phyloP scores from a whole-genome alignment of 2,329 filamentous ascomycete genomes.

The Malbranchea cinnamomea region DNA sequence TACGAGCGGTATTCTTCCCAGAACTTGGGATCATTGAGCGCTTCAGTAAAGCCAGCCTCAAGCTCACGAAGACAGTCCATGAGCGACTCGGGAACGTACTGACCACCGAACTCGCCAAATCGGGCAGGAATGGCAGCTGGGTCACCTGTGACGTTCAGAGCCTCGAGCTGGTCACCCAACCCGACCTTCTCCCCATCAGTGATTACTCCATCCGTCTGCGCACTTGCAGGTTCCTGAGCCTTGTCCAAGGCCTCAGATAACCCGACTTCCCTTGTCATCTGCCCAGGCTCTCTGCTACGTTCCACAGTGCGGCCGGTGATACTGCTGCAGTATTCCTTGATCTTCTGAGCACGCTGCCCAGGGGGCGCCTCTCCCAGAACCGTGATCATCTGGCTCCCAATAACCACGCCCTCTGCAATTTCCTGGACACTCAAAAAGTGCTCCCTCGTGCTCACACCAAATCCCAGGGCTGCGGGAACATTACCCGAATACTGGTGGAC shows the following conservation, averaged over 20 bases:
- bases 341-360: slow-evolving; percentile 53
- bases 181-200: slow-evolving; percentile 46
- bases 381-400: slow-evolving; percentile 88
- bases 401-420: slow-evolving; percentile 85
- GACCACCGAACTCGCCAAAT: slow-evolving; percentile 91
- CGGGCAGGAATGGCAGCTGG: slow-evolving; percentile 56
- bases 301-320: slow-evolving; percentile 44
- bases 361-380: slow-evolving; percentile 54
- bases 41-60: slow-evolving; percentile 77
- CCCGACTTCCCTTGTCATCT: slow-evolving; percentile 49
- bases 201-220: slow-evolving; percentile 26
- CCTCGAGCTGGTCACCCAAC: slow-evolving; percentile 70
- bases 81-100: slow-evolving; percentile 92
- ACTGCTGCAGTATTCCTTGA: slow-evolving; percentile 74
- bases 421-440: slow-evolving; percentile 77
- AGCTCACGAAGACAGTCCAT: slow-evolving; percentile 93
- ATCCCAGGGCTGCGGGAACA: slow-evolving; percentile 81
- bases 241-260: slow-evolving; percentile 53
- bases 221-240: slow-evolving; percentile 43
- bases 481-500: slow-evolving; percentile 89
- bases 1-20: slow-evolving; percentile 95
- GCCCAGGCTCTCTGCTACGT: slow-evolving; percentile 28
- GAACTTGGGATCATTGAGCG: slow-evolving; percentile 75
- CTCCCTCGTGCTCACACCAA: slow-evolving; percentile 88
- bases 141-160: slow-evolving; percentile 51